phyloP scores from a whole-genome alignment of 1,284 basidiomycete genomes.

The Ceratobasidium papillatum region DNA sequence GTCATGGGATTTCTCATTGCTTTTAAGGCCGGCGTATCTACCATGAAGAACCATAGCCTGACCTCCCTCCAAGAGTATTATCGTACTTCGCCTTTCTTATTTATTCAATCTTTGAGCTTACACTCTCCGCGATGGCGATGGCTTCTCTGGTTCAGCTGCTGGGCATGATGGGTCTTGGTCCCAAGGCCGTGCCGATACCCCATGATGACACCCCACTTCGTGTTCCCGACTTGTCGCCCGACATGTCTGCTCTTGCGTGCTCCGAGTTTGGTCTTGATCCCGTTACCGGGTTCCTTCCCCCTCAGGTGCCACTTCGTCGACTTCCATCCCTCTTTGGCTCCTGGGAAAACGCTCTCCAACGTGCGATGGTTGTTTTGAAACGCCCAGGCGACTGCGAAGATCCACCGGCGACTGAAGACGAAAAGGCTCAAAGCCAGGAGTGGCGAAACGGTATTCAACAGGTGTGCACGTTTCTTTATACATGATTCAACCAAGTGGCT shows the following conservation, averaged over 20 bases:
- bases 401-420: constrained; percentile 47
- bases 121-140: not conserved
- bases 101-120: not conserved
- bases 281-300: constrained; percentile 62
- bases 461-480: constrained; percentile 49
- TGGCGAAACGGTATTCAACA: constrained; percentile 15
- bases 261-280: constrained; percentile 66
- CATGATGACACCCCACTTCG: constrained; percentile 45
- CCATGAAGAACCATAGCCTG: not conserved
- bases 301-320: constrained; percentile 55
- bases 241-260: constrained; percentile 61
- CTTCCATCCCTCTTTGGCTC: constrained; percentile 52
- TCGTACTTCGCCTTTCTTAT: not conserved
- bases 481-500: not conserved
- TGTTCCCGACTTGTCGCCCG: constrained; percentile 52
- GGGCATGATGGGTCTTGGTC: constrained; percentile 1
- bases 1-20: not conserved
- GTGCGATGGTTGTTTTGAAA: constrained; percentile 50
- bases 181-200: not conserved
- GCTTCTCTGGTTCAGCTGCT: constrained; percentile 7
- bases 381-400: constrained; percentile 49
- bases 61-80: not conserved
- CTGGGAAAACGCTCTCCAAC: constrained; percentile 55
- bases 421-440: constrained; percentile 48
- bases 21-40: not conserved